Evolutionary conservation across 2,329 filamentous ascomycete species (phyloP).

Genomic region (Apiospora marii): DNA sequence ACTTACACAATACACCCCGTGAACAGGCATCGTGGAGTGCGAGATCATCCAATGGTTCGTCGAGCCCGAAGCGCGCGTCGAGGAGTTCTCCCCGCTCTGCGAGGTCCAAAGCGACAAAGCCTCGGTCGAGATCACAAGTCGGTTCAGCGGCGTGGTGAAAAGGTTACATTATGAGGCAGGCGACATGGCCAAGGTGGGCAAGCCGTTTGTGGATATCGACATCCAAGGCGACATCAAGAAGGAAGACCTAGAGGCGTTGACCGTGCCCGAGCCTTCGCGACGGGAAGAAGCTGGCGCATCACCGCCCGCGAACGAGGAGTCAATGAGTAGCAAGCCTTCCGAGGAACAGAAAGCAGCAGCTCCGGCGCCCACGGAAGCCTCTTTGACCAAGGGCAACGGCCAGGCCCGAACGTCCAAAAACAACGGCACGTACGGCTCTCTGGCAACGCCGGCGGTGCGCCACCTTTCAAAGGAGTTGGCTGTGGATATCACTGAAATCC

Average conservation of each 20-base stretch:
- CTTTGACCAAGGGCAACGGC: slow-evolving; percentile 27
- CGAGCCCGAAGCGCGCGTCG: slow-evolving; percentile 90
- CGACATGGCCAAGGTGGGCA: slow-evolving; percentile 94
- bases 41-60: slow-evolving; percentile 99
- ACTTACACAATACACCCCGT: neutral
- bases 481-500: slow-evolving; percentile 79
- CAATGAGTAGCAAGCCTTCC: slow-evolving; percentile 31
- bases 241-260: slow-evolving; percentile 59
- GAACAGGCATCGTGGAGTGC: slow-evolving; percentile 92
- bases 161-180: slow-evolving; percentile 95
- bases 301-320: slow-evolving; percentile 36
- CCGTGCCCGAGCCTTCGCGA: slow-evolving; percentile 42
- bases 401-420: slow-evolving; percentile 38
- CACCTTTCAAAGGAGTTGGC: slow-evolving; percentile 83
- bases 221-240: slow-evolving; percentile 79
- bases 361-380: slow-evolving; percentile 25
- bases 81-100: slow-evolving; percentile 97
- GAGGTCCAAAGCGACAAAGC: slow-evolving; percentile 99
- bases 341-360: slow-evolving; percentile 28
- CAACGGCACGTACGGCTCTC: slow-evolving; percentile 71
- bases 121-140: slow-evolving; percentile 88
- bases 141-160: slow-evolving; percentile 94
- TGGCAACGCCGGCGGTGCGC: slow-evolving; percentile 92
- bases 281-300: slow-evolving; percentile 37
- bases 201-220: slow-evolving; percentile 94